These are phyloP conservation scores for Begonia fuchsioides DNA, from an alignment of 306 rosid species.

Conservation along the genomic window DNA sequence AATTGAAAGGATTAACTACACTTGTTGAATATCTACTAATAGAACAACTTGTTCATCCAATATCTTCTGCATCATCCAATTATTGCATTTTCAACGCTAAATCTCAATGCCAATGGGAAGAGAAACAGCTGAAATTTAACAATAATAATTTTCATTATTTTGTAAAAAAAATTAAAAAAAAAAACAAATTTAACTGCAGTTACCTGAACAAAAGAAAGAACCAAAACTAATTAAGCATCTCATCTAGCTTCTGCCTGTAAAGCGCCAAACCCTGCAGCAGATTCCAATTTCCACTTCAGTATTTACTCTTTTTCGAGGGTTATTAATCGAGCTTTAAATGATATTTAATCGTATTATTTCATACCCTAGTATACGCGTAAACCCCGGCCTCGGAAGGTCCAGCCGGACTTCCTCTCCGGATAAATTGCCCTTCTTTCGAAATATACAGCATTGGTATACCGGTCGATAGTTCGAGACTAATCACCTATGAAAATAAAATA, in stretches of 20 bases:
- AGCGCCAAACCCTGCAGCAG: slow-evolving; percentile 41
- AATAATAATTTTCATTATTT: too few relatives aligned
- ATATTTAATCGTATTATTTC: background rate
- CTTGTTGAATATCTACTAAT: too few relatives aligned
- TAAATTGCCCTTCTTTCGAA: slow-evolving; percentile 78
- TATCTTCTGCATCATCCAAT: too few relatives aligned
- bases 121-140: too few relatives aligned
- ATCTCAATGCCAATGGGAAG: too few relatives aligned
- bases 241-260: slow-evolving; percentile 52
- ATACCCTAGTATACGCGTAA: slow-evolving; percentile 85
- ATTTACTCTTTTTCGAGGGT: too few relatives aligned
- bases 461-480: slow-evolving; percentile 86
- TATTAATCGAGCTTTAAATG: too few relatives aligned
- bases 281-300: background rate
- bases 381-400: slow-evolving; percentile 92
- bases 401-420: slow-evolving; percentile 91
- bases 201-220: slow-evolving; percentile 13
- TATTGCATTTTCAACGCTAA: too few relatives aligned
- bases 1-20: too few relatives aligned
- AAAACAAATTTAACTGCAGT: slow-evolving; percentile 7
- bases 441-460: slow-evolving; percentile 99
- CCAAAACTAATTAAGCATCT: slow-evolving; percentile 20
- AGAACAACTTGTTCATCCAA: too few relatives aligned
- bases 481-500: slow-evolving; percentile 42
- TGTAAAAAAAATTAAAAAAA: too few relatives aligned